Percentiles rank a stretch among this genome's conserved stretches.
These are phyloP conservation scores for Phialophora chinensis DNA, from an alignment of 2,329 filamentous ascomycete genomes.

Conservation along the genomic window DNA sequence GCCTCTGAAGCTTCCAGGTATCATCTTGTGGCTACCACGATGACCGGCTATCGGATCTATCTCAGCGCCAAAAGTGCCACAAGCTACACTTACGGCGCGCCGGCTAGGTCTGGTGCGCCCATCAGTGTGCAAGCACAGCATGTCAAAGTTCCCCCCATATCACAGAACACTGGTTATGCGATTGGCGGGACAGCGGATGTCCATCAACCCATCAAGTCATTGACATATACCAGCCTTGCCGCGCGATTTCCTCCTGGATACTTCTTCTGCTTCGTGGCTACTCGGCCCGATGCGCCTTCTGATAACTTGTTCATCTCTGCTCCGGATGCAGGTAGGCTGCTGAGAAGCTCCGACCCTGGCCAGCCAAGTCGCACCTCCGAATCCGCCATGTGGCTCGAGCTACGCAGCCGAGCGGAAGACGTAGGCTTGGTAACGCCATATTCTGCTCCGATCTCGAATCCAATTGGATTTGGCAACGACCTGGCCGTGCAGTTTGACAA, in stretches of 20 bases:
- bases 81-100: constrained; percentile 66
- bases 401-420: constrained; percentile 76
- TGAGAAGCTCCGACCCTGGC: constrained; percentile 60
- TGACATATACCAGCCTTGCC: constrained; percentile 50
- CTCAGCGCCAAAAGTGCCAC: constrained; percentile 90
- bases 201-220: constrained; percentile 54
- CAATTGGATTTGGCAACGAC: constrained; percentile 89
- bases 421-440: constrained; percentile 77
- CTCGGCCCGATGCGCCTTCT: constrained; percentile 62
- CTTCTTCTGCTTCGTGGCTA: constrained; percentile 82
- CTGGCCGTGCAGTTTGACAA: constrained; percentile 94
- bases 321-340: constrained; percentile 85
- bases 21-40: constrained; percentile 80
- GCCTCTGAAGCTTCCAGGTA: constrained; percentile 64
- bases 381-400: constrained; percentile 76
- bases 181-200: constrained; percentile 52
- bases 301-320: constrained; percentile 82
- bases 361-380: constrained; percentile 72
- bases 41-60: constrained; percentile 88
- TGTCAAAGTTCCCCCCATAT: constrained; percentile 84
- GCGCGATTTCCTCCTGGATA: constrained; percentile 80
- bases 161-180: constrained; percentile 39
- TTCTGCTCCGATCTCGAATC: constrained; percentile 70
- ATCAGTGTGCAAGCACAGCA: constrained; percentile 98
- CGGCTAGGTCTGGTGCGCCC: constrained; percentile 70